Base-by-base conservation (phyloP, 2,329 filamentous ascomycete species). In the Fusarium guadeloupense region DNA sequence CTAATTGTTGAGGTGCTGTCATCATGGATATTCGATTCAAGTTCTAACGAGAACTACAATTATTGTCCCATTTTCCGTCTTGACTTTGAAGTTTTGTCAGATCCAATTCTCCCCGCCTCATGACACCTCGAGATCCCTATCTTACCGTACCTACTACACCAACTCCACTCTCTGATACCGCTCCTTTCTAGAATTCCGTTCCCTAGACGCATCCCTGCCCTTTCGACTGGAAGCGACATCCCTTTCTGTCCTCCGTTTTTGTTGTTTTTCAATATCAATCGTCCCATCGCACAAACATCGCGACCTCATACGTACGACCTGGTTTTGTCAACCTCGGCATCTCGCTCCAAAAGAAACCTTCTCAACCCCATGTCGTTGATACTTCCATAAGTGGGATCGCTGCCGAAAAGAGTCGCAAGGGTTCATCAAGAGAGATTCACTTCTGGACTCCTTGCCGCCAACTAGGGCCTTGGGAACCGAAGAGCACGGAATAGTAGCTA, bases 371-470 rank as follows among this genome's bases (percentile, higher is more conserved):
- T 59, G 57, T 49, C 64, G 20, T 50, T 58, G 48, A 53, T 54
- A 59, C 35, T 65, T 50, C 66, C 65, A 39, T 65, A 69, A 69
- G 62, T 62, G 67, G 67, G 60, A 65, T 69, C 67, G 62, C 60
- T 53, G 51, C 67, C 66, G 66, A 66, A 40, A 48, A 57, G 42
- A 62, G 47, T 53, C 56, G 40, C 38, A 66, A 68, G 66, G 66
- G 53, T 54, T 23, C 43, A 65, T 62, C 56, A 52, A 54, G 35
- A 54, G 30, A 52, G 20, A 46, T 54, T 47, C 47, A 47, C 47
- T 47, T 54, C 47, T 45, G 37, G 30, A 43, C 44, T 46, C 64
- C 35, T 40, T 39, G 43, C 55, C 30, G 54, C 51, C 13, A 13
- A 30, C 28, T 53, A 50, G 34, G 25, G 59, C 26, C 59, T 50